phyloP scores from a whole-genome alignment of 768 basidiomycete species.

The Pleurotus tuoliensis region DNA sequence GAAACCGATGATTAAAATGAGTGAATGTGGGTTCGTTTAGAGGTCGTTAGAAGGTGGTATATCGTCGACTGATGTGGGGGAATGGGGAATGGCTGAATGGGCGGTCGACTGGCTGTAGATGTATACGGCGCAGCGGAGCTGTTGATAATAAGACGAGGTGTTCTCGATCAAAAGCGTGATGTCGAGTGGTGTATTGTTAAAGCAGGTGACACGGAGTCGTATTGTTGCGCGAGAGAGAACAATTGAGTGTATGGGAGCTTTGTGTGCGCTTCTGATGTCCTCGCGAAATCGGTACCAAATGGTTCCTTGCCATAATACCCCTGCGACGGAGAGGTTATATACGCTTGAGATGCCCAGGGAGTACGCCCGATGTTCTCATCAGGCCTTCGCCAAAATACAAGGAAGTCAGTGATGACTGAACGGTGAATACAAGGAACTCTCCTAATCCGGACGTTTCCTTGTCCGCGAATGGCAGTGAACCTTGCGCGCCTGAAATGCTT shows the following conservation, averaged over 20 bases:
- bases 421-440: conserved; percentile 25
- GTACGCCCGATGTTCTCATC: conserved; percentile 4
- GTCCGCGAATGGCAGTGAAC: conserved; percentile 14
- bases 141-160: conserved; percentile 1
- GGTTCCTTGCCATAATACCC: conserved; percentile 8
- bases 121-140: not conserved
- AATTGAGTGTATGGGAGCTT: conserved; percentile 5
- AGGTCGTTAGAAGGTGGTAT: conserved; percentile 3
- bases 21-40: conserved; percentile 3
- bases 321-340: conserved; percentile 25
- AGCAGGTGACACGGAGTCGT: not conserved
- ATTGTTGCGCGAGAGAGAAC: conserved; percentile 5
- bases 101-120: not conserved
- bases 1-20: not conserved
- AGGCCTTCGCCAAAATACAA: not conserved
- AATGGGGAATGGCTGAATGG: not conserved
- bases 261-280: conserved; percentile 5
- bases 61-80: not conserved
- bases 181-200: conserved; percentile 6
- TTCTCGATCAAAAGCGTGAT: conserved; percentile 4
- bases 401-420: conserved; percentile 6
- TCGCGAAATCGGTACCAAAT: conserved; percentile 9
- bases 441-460: conserved; percentile 27
- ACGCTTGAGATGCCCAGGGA: conserved; percentile 11
- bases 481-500: not conserved